phyloP scores from a whole-genome alignment of 108 stramenopile genomes.

The Nannochloropsis gaditana region DNA sequence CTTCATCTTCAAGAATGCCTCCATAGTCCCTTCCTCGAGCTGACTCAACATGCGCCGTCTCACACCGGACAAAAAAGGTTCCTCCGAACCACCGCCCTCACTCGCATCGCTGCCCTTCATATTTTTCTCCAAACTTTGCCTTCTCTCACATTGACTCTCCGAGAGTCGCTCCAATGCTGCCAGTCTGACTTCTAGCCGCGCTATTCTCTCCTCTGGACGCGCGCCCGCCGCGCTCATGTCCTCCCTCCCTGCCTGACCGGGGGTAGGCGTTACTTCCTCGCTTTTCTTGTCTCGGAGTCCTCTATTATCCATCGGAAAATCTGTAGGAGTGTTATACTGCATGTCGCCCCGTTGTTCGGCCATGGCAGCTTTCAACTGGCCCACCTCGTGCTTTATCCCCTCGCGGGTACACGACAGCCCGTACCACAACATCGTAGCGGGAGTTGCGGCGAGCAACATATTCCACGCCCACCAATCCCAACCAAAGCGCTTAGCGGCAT shows the following conservation, averaged over 20 bases:
- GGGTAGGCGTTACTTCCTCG: neutral
- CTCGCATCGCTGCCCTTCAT: neutral
- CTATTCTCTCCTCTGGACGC: neutral
- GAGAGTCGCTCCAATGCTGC: neutral
- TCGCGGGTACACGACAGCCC: neutral
- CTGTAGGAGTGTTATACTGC: neutral
- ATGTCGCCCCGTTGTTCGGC: neutral
- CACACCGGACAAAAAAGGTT: neutral
- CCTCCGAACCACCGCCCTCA: neutral
- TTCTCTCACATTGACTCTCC: neutral
- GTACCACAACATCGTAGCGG: conserved; percentile 5
- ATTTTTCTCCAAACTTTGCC: too few species aligned
- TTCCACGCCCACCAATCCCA: conserved; percentile 17
- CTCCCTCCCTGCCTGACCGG: neutral
- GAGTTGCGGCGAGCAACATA: neutral
- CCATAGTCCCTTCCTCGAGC: neutral
- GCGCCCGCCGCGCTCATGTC: neutral
- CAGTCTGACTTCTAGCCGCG: neutral
- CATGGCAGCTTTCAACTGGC: neutral
- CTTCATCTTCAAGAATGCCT: neutral
- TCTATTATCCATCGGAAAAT: too few species aligned
- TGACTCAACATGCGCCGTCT: conserved; percentile 10
- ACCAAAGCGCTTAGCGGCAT: neutral
- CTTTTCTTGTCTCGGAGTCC: too few species aligned
- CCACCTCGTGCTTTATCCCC: neutral